Evolutionary conservation across 257 asterid species (phyloP), one percentile per base, ranked within the genome.

Genomic region (Scutellaria galericulata): DNA sequence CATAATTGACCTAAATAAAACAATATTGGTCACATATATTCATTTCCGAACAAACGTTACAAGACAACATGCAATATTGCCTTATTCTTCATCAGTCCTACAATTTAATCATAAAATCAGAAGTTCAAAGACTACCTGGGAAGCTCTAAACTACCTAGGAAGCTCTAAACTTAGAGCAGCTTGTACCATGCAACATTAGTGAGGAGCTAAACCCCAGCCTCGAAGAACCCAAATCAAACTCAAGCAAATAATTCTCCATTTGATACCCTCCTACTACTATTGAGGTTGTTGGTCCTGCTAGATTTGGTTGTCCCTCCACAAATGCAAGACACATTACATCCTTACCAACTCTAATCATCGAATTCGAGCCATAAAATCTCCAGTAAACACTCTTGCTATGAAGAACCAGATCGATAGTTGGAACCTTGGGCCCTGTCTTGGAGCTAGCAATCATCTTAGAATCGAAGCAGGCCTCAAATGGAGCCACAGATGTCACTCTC

Each of bases 251-350:
- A 70, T 86, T 75, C 85, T 86, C 86, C 81, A 83, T 61, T n/a
- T 86, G 90, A 72, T 86, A 60, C 7, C 90, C 90, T 51, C 88
- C 90, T 48, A 86, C 71, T 1, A 61, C 84, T 9, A 85, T 71
- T 7, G 90, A 64, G 5, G 84, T 78, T 5, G 77, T 54, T 1
- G 88, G 79, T 3, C 82, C 86, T 2, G 68, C 1, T 15, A 76
- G 10, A 57, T 75, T 72, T 0, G 66, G 52, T 3, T 2, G 7
- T 15, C 79, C 85, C 47, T 85, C 88, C 48, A 85, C 87, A 39
- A 85, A 85, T 11, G 87, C 90, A 45, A 83, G 86, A 68, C 90
- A 85, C 11, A 51, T 39, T 1, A 83, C 85, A 0, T 76, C 66
- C 3, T 62, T 61, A 0, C 78, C 58, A 1, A 79, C 86, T 7